Evolutionary conservation across 805 yeast species (phyloP), one percentile per base, ranked within the genome.

Genomic region (Metschnikowia sp.): DNA sequence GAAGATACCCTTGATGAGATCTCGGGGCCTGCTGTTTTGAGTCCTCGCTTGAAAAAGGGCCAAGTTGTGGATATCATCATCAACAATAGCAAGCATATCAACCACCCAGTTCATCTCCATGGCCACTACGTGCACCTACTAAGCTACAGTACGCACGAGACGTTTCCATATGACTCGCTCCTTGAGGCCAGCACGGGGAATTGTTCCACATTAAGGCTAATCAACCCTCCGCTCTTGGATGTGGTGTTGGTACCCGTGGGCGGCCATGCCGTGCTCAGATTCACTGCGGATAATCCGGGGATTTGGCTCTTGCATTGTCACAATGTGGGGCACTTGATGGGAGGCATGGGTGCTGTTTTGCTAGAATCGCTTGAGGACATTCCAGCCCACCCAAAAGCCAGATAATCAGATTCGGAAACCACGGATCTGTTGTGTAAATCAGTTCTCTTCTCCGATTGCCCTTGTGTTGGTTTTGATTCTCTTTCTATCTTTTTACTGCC

Each of bases 41-140:
- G 35, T 44, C 63, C 53, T 29, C 33, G 32, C 48, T 30, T 65
- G 18, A 52, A 55, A 29, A 42, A 40, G 18, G 70, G 72, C 6
- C 67, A 68, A 39, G 52, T 58, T 3, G 64, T 66, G 29, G 72
- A 68, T 44, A 51, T 68, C 35, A 57, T 66, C 15, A 46, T 68
- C 45, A 58, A 66, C 50, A 66, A 66, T 45, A 54, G 51, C 46
- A 52, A 59, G 26, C 48, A 51, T 26, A 62, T 63, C 43, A 62
- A 61, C 44, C 72, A 68, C 48, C 72, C 72, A 8, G 55, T 65
- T 32, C 72, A 68, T 44, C 48, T 68, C 11, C 72, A 68, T 46
- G 72, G 71, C 3, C 72, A 68, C 44, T 53, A 57, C 22, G 62
- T 66, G 50, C 64, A 64, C 46, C 49, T 61, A 2, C 53, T 68